Percentiles rank a stretch among this genome's conserved stretches.
These are phyloP conservation scores for Berberis vulgaris DNA, from an alignment of 164 flowering plant genomes.

Conservation along the genomic window DNA sequence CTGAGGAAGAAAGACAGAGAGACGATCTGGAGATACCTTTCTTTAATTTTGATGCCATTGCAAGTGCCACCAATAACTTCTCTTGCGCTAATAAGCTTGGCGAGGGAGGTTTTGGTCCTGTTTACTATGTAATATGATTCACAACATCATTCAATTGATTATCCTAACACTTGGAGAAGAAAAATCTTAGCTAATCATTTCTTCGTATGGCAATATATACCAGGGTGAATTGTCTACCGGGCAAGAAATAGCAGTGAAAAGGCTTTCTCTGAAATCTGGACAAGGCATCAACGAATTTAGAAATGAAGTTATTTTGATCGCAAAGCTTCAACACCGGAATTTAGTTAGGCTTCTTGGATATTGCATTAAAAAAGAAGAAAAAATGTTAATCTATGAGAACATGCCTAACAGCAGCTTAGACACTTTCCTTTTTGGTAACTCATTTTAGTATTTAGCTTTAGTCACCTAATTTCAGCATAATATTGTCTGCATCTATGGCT, in stretches of 20 bases:
- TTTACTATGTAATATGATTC: conserved; percentile 29
- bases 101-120: conserved; percentile 34
- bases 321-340: conserved; percentile 28
- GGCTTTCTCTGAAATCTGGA: not conserved
- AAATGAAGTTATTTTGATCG: conserved; percentile 7
- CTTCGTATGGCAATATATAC: not conserved
- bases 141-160: not conserved
- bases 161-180: not conserved
- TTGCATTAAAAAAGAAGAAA: conserved; percentile 17
- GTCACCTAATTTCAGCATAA: too few relatives aligned
- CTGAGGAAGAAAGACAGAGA: not conserved
- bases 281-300: not conserved
- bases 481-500: too few relatives aligned
- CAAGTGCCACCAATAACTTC: conserved; percentile 20
- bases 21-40: conserved; percentile 10
- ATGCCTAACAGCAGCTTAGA: too few relatives aligned
- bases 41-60: conserved; percentile 12
- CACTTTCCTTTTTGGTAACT: too few relatives aligned
- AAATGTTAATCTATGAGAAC: conserved; percentile 17
- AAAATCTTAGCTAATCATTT: not conserved
- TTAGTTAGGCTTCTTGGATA: conserved; percentile 20
- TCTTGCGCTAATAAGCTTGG: conserved; percentile 19
- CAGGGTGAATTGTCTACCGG: conserved; percentile 13
- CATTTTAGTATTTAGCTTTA: too few relatives aligned
- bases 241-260: conserved; percentile 21